Evolutionary conservation across 768 basidiomycete genomes (phyloP).

Genomic region (Russula ochroleuca): DNA sequence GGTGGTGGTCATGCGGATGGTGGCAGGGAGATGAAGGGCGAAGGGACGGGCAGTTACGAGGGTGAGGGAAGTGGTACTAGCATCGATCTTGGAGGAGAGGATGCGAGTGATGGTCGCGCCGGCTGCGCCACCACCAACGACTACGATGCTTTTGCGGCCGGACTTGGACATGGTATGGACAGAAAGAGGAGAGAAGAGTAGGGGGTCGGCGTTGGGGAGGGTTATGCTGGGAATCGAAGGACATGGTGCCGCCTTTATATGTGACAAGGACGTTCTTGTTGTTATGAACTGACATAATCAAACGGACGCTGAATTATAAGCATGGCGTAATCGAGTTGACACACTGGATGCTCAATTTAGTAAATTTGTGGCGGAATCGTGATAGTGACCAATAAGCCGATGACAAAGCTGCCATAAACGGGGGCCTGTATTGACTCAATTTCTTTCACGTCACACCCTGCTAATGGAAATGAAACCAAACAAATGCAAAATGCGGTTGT

Average conservation of each 20-base stretch:
- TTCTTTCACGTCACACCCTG: too few relatives aligned
- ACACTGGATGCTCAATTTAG: too few relatives aligned
- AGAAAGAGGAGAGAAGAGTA: neutral
- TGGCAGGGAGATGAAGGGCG: slow-evolving; percentile 46
- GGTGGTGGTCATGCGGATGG: slow-evolving; percentile 52
- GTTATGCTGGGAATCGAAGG: neutral
- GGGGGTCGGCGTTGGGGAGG: neutral
- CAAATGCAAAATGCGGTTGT: neutral
- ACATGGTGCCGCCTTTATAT: slow-evolving; percentile 13
- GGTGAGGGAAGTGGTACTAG: slow-evolving; percentile 46
- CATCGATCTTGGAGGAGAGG: slow-evolving; percentile 50
- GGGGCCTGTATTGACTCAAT: neutral
- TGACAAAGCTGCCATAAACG: neutral
- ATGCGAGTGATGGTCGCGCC: slow-evolving; percentile 44
- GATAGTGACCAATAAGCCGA: neutral
- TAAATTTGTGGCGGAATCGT: neutral
- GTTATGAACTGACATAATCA: neutral
- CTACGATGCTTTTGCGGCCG: slow-evolving; percentile 37
- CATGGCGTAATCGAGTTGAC: neutral
- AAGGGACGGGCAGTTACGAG: slow-evolving; percentile 53
- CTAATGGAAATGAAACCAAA: neutral
- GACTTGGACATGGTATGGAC: slow-evolving; percentile 1
- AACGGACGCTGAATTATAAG: neutral
- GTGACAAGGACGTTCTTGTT: neutral
- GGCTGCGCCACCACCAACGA: slow-evolving; percentile 57